These are phyloP conservation scores for Penicillium ucsense DNA, from an alignment of 495 filamentous ascomycete species.

Conservation along the genomic window DNA sequence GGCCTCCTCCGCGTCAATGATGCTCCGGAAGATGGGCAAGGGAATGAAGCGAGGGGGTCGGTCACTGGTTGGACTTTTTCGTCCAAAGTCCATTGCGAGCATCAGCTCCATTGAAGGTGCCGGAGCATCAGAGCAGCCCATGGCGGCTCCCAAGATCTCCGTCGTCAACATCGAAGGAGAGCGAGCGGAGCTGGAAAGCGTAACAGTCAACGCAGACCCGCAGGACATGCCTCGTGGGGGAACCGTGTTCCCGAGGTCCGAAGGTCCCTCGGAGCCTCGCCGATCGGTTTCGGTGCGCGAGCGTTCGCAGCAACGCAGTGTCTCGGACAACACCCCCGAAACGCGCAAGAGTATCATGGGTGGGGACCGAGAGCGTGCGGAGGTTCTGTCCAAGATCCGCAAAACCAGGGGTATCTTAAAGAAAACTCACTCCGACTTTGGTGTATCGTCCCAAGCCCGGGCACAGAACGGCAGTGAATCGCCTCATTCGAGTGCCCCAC, in stretches of 20 bases:
- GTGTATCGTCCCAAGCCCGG: conserved; percentile 56
- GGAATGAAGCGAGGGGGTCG: conserved; percentile 88
- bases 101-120: conserved; percentile 56
- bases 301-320: conserved; percentile 24
- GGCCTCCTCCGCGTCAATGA: conserved; percentile 94
- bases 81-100: conserved; percentile 85
- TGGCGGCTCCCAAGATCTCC: conserved; percentile 62
- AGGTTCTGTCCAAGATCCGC: conserved; percentile 78
- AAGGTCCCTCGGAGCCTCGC: conserved; percentile 36
- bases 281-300: conserved; percentile 26
- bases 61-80: conserved; percentile 88
- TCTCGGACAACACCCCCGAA: conserved; percentile 45
- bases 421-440: conserved; percentile 52
- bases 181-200: conserved; percentile 47
- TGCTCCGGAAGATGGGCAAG: conserved; percentile 99
- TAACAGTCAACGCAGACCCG: conserved; percentile 67
- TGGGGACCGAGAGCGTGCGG: conserved; percentile 81
- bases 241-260: conserved; percentile 83
- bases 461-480: conserved; percentile 58
- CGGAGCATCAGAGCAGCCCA: conserved; percentile 52
- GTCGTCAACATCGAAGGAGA: conserved; percentile 96
- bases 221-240: conserved; percentile 60
- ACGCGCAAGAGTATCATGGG: conserved; percentile 80
- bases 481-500: conserved; percentile 71
- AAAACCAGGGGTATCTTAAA: conserved; percentile 78